phyloP scores from a whole-genome alignment of 2,329 filamentous ascomycete species.

The Domatiomyces globalis region DNA sequence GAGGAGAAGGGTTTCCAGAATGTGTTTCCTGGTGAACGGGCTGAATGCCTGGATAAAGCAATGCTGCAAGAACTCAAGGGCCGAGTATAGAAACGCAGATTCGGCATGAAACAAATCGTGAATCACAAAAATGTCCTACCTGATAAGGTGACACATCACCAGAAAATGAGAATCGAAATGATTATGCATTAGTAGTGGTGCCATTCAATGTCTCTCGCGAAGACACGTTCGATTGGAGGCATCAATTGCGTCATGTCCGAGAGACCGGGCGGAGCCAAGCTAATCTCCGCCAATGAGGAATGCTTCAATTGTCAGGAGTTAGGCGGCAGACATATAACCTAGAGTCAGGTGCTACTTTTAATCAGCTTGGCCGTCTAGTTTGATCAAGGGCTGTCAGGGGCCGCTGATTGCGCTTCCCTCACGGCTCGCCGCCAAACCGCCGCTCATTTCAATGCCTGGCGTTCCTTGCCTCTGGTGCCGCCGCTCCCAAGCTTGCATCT shows the following conservation, averaged over 20 bases:
- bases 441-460: constrained; percentile 10
- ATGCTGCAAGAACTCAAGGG: no score
- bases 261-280: not conserved
- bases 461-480: constrained; percentile 20
- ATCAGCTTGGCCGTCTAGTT: no score
- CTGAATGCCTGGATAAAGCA: no score
- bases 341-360: not conserved
- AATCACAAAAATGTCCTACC: no score
- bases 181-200: not conserved
- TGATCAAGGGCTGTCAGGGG: no score
- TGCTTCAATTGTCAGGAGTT: not conserved
- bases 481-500: constrained; percentile 28
- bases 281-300: not conserved
- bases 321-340: not conserved
- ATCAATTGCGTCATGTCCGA: not conserved
- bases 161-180: no score
- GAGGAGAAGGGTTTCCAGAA: no score
- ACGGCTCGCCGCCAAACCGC: constrained; percentile 10
- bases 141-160: no score
- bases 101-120: no score
- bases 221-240: not conserved
- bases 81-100: no score
- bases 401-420: constrained; percentile 8
- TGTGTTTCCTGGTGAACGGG: no score
- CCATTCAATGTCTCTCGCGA: not conserved